A percentile compares a stretch with the other conserved stretches of the same genome.
Conservation (phyloP, 257 asterid genomes). For the Capsicum baccatum region DNA sequence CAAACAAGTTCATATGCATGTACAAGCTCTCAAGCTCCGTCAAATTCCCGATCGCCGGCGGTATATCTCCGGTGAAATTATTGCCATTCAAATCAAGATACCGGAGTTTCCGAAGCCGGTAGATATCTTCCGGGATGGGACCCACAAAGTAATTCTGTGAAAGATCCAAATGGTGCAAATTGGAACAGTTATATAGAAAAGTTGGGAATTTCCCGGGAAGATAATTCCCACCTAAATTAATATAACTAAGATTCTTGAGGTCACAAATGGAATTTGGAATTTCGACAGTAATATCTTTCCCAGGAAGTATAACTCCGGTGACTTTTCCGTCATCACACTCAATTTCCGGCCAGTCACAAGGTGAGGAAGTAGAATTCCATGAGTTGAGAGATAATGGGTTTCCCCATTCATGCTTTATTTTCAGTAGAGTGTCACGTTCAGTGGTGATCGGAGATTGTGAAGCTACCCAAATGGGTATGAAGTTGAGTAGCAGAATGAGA, state of each 20-base stretch:
- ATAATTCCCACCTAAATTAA: conserved; percentile 50
- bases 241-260: conserved; percentile 53
- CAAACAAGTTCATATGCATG: conserved; percentile 55
- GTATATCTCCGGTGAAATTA: conserved; percentile 83
- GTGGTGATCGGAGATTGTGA: conserved; percentile 51
- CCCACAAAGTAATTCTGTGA: conserved; percentile 70
- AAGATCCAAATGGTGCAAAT: conserved; percentile 56
- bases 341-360: conserved; percentile 48
- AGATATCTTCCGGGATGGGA: conserved; percentile 57
- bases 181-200: conserved; percentile 56
- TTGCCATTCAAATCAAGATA: conserved; percentile 62
- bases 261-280: conserved; percentile 58
- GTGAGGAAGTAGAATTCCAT: conserved; percentile 44
- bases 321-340: conserved; percentile 48
- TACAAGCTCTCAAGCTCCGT: conserved; percentile 42
- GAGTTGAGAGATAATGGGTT: conserved; percentile 28
- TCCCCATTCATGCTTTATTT: conserved; percentile 36
- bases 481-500: conserved; percentile 36
- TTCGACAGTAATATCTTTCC: conserved; percentile 42
- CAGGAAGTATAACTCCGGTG: conserved; percentile 43
- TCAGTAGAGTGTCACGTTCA: conserved; percentile 52
- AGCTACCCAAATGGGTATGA: conserved; percentile 42
- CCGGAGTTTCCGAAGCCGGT: conserved; percentile 49
- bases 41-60: conserved; percentile 67
- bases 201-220: conserved; percentile 60